Conservation (phyloP, 75 land plant species). For the Gnetum montanum region DNA sequence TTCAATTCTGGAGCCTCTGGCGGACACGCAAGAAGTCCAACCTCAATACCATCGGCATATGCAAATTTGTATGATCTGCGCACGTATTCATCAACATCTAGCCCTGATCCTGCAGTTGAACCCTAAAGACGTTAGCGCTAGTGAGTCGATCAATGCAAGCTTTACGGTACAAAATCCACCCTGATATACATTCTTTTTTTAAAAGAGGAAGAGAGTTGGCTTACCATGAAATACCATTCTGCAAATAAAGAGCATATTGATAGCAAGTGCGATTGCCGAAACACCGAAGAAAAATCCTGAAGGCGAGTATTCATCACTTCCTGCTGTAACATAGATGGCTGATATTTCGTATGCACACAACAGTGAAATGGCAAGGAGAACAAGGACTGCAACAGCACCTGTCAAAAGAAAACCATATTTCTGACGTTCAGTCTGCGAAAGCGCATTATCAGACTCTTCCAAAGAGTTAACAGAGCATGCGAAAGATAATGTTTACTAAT, state of each 20-base stretch:
- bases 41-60: slow-evolving; percentile 90
- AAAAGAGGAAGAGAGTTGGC: no score
- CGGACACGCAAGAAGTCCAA: slow-evolving; percentile 87
- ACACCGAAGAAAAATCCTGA: slow-evolving; percentile 99
- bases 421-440: no score
- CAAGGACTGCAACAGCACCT: slow-evolving; percentile 94
- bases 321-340: slow-evolving; percentile 90
- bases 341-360: slow-evolving; percentile 94
- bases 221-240: slow-evolving; percentile 97
- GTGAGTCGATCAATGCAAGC: background rate
- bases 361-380: slow-evolving; percentile 69
- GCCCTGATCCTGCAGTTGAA: slow-evolving; percentile 59
- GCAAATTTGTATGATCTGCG: slow-evolving; percentile 92
- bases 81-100: slow-evolving; percentile 96
- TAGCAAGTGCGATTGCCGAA: slow-evolving; percentile 90
- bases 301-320: slow-evolving; percentile 79
- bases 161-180: background rate
- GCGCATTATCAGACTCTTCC: background rate
- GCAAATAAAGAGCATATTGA: slow-evolving; percentile 99
- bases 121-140: slow-evolving; percentile 1
- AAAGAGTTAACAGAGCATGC: background rate
- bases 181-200: background rate
- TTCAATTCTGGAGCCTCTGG: slow-evolving; percentile 94
- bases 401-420: slow-evolving; percentile 12
- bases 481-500: no score